A percentile compares a stretch with the other conserved stretches of the same genome.
Evolutionary conservation across 371 early-diverging fungal species (phyloP).

Genomic region (Dichotomocladium elegans): DNA sequence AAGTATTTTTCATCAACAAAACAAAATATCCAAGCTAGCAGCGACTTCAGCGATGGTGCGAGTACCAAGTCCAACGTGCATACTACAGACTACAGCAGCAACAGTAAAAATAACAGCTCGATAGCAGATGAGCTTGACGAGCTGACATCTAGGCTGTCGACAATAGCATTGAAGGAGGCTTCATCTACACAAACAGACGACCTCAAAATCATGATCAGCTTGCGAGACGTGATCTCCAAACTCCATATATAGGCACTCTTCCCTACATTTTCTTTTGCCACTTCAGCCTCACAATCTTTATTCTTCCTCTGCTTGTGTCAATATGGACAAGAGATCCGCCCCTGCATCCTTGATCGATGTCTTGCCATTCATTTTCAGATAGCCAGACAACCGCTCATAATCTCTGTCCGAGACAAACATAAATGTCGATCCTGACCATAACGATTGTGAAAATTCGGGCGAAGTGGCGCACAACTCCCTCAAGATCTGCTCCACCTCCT

Average conservation of each 20-base stretch:
- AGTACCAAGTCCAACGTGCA: too few relatives aligned
- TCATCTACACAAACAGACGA: background rate
- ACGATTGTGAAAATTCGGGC: slow-evolving; percentile 9
- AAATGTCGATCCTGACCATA: slow-evolving; percentile 14
- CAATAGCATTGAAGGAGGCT: slow-evolving; percentile 9
- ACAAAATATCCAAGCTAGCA: background rate
- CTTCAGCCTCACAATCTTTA: too few relatives aligned
- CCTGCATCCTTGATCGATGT: slow-evolving; percentile 8
- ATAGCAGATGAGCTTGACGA: slow-evolving; percentile 17
- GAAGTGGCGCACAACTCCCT: slow-evolving; percentile 6
- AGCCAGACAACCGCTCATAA: slow-evolving; percentile 7
- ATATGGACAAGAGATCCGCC: background rate
- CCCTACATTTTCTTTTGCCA: background rate
- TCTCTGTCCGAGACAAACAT: slow-evolving; percentile 13
- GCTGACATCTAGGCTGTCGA: slow-evolving; percentile 20
- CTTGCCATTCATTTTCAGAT: slow-evolving; percentile 14
- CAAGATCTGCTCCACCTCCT: slow-evolving; percentile 11
- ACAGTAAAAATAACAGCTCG: too few relatives aligned
- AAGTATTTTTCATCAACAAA: slow-evolving; percentile 23
- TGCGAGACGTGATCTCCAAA: slow-evolving; percentile 18
- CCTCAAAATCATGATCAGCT: slow-evolving; percentile 18
- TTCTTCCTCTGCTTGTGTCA: slow-evolving; percentile 1
- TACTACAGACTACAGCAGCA: too few relatives aligned
- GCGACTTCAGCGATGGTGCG: background rate
- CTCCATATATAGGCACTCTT: slow-evolving; percentile 4